These are phyloP conservation scores for Epichloe elymi DNA, from an alignment of 2,329 filamentous ascomycete species.

Conservation along the genomic window DNA sequence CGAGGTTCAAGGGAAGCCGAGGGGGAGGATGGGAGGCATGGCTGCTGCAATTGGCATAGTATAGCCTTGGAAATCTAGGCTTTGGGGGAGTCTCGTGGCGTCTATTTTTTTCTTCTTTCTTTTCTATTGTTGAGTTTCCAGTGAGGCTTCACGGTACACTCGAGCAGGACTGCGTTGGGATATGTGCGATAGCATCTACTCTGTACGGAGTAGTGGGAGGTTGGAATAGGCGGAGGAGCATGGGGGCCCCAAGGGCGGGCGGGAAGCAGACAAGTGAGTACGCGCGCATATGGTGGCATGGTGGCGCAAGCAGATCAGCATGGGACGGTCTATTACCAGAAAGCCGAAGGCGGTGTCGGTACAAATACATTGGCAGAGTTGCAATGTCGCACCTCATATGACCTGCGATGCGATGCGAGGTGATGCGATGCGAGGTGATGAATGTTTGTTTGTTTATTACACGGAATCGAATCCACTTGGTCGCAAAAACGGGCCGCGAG, in stretches of 20 bases:
- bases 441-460: neutral
- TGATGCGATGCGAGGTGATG: neutral
- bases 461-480: neutral
- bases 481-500: too few species aligned
- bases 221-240: neutral
- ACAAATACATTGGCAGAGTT: neutral
- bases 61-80: neutral
- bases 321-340: neutral
- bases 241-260: neutral
- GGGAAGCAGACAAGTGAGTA: neutral
- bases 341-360: neutral
- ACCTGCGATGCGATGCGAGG: neutral
- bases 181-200: neutral
- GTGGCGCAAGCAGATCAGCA: slow-evolving; percentile 1
- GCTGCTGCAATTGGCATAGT: neutral
- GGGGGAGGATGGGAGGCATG: neutral
- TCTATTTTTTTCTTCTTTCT: neutral
- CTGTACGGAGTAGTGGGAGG: neutral
- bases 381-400: neutral
- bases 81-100: neutral
- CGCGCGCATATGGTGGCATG: slow-evolving; percentile 1
- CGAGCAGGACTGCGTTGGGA: neutral
- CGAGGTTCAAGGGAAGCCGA: neutral
- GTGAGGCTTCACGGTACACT: neutral
- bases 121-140: neutral